phyloP scores from a whole-genome alignment of 257 asterid species.

The Nicotiana attenuata region DNA sequence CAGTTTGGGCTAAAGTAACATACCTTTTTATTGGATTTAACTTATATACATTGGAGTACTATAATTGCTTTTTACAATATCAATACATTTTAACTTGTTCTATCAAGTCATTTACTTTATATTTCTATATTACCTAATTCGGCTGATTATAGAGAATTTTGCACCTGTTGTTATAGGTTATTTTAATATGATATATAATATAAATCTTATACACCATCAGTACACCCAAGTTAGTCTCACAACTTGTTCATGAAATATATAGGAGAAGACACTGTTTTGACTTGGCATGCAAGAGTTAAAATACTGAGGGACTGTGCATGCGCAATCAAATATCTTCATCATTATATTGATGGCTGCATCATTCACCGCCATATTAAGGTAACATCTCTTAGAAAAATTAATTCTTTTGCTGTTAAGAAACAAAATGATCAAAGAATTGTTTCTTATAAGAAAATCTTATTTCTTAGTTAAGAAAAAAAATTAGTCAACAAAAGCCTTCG shows the following conservation, averaged over 20 bases:
- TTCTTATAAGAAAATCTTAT: background rate
- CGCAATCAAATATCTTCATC: conserved; percentile 69
- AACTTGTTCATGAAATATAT: conserved; percentile 7
- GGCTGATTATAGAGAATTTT: background rate
- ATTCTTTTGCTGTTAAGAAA: background rate
- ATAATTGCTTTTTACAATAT: too few relatives aligned
- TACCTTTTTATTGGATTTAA: background rate
- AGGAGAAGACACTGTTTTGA: conserved; percentile 54
- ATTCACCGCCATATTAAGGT: conserved; percentile 83
- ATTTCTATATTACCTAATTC: background rate
- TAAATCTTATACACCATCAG: background rate
- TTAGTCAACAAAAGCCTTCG: too few relatives aligned
- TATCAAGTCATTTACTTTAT: background rate
- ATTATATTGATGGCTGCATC: conserved; percentile 59
- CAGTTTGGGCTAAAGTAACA: too few relatives aligned
- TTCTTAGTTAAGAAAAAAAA: background rate
- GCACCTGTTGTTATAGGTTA: background rate
- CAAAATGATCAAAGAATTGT: background rate
- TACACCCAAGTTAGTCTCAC: background rate
- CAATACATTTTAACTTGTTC: background rate
- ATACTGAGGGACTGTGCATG: conserved; percentile 63
- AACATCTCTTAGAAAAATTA: background rate
- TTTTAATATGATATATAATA: background rate
- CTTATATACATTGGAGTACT: background rate
- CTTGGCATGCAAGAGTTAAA: conserved; percentile 60